Percentiles rank a stretch among this genome's conserved stretches.
phyloP scores from a whole-genome alignment of 2,329 filamentous ascomycete species.

The Fusarium drepaniforme region DNA sequence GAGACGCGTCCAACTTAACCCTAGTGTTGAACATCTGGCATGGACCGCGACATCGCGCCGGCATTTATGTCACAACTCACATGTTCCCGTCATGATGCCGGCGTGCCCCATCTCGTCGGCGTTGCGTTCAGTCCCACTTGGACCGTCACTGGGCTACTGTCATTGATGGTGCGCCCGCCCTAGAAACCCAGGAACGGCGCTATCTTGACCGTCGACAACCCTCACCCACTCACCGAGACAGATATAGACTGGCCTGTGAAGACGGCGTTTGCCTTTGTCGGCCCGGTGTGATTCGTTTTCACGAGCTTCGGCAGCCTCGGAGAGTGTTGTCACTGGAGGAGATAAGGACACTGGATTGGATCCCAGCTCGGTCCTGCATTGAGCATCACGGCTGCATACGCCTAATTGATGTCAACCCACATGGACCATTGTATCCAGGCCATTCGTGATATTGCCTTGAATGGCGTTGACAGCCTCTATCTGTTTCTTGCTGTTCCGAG shows the following conservation, averaged over 20 bases:
- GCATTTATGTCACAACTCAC: neutral
- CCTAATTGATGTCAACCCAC: neutral
- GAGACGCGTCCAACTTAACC: neutral
- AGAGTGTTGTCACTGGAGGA: neutral
- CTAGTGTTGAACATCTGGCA: neutral
- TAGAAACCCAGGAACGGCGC: conserved; percentile 8
- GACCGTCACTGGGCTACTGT: conserved; percentile 1
- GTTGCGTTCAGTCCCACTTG: neutral
- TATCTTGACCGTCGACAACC: conserved; percentile 12
- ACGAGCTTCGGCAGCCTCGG: neutral
- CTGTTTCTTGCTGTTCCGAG: neutral
- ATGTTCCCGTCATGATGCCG: neutral
- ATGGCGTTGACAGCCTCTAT: neutral
- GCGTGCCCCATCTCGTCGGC: neutral
- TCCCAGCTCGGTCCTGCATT: neutral
- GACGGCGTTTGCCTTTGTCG: neutral
- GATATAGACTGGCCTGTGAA: conserved; percentile 3
- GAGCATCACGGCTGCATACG: neutral
- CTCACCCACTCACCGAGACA: conserved; percentile 22
- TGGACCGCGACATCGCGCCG: neutral
- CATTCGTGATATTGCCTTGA: neutral
- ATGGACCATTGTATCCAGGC: neutral
- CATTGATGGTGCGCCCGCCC: conserved; percentile 24
- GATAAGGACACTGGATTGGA: neutral
- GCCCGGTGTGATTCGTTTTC: neutral